These are phyloP conservation scores for Xylaria sp. DNA, from an alignment of 2,329 filamentous ascomycete genomes.

Conservation along the genomic window DNA sequence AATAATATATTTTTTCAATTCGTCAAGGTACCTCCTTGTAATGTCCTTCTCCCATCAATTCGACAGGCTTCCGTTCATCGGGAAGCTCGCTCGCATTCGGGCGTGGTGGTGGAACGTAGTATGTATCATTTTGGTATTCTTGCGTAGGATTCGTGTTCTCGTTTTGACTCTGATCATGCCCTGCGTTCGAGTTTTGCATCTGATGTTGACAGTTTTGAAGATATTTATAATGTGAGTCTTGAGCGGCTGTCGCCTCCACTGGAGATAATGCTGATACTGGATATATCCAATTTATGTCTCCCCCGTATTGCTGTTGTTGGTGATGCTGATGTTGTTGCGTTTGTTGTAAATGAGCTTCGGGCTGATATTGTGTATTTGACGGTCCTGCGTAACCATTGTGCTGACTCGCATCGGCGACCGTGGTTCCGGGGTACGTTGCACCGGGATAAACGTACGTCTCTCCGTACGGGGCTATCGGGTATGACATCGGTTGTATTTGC, in stretches of 20 bases:
- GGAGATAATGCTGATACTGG: slow-evolving; percentile 12
- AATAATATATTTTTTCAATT: background rate
- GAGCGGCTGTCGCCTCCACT: background rate
- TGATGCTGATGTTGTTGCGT: background rate
- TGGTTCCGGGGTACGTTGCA: slow-evolving; percentile 16
- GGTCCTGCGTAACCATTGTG: slow-evolving; percentile 30
- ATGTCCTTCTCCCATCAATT: slow-evolving; percentile 53
- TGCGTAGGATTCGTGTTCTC: background rate
- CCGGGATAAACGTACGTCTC: slow-evolving; percentile 16
- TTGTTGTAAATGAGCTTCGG: slow-evolving; percentile 10
- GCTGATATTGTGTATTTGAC: slow-evolving; percentile 25
- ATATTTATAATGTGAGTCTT: slow-evolving; percentile 24
- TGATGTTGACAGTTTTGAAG: slow-evolving; percentile 28
- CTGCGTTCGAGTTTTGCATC: background rate
- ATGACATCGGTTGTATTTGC: slow-evolving; percentile 11
- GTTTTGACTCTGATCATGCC: slow-evolving; percentile 19
- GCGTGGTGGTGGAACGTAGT: slow-evolving; percentile 27
- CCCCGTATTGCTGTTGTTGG: slow-evolving; percentile 16
- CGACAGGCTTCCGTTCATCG: slow-evolving; percentile 47
- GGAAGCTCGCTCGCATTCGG: slow-evolving; percentile 50
- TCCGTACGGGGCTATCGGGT: slow-evolving; percentile 13
- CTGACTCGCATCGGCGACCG: slow-evolving; percentile 9
- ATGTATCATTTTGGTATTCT: slow-evolving; percentile 3
- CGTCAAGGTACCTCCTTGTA: slow-evolving; percentile 44
- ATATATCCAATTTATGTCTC: slow-evolving; percentile 14